phyloP scores from a whole-genome alignment of 2,329 filamentous ascomycete genomes.

The Chaetothyriales sp. region DNA sequence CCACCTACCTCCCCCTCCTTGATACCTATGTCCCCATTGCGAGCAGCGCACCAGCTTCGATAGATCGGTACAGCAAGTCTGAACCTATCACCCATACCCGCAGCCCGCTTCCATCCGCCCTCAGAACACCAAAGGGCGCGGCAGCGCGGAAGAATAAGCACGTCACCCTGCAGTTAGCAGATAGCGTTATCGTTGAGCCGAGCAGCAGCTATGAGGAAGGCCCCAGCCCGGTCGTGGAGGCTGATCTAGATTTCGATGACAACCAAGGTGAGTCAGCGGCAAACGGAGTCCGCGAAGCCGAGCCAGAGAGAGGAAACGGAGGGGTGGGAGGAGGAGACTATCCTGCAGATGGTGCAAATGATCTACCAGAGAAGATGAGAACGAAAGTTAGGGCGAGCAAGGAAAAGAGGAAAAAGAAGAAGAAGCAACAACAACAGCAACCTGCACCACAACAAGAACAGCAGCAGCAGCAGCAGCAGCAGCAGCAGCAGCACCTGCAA shows the following conservation, averaged over 20 bases:
- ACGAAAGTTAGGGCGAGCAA: neutral
- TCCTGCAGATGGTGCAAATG: neutral
- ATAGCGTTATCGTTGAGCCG: constrained; percentile 16
- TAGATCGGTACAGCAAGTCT: constrained; percentile 4
- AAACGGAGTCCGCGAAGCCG: neutral
- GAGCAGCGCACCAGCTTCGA: neutral
- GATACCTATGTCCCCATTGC: constrained; percentile 2
- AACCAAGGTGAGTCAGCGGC: neutral
- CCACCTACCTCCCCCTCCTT: constrained; percentile 13
- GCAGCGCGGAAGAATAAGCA: constrained; percentile 13
- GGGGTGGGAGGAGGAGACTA: neutral
- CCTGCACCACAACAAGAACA: neutral
- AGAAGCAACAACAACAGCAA: neutral
- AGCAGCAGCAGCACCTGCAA: neutral
- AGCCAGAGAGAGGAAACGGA: neutral
- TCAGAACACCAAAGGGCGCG: constrained; percentile 9
- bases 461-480: neutral
- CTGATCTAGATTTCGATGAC: neutral
- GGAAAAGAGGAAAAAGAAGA: neutral
- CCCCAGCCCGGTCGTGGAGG: constrained; percentile 8
- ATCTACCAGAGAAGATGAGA: neutral
- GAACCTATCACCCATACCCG: constrained; percentile 8
- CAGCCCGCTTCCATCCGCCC: constrained; percentile 16
- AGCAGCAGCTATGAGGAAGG: constrained; percentile 17
- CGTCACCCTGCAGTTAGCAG: constrained; percentile 17